Conservation (phyloP, 768 basidiomycete species). For the Leucosporidium scottii region DNA sequence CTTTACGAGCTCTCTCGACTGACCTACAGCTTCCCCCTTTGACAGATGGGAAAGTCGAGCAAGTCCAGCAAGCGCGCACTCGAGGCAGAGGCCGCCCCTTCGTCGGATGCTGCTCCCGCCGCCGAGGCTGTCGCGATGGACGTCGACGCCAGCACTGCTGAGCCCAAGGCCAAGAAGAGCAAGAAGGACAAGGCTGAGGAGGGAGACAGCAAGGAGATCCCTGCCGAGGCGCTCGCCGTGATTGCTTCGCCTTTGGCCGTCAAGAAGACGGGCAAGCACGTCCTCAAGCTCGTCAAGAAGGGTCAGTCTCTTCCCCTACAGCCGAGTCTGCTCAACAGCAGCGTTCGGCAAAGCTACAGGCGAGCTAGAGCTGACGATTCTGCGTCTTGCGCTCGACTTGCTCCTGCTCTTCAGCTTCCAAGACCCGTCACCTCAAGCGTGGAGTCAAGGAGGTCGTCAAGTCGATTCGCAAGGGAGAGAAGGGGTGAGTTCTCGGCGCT, state of each 20-base stretch:
- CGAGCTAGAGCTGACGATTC: neutral
- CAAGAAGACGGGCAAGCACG: constrained; percentile 86
- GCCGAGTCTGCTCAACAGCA: neutral
- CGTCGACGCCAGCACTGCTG: constrained; percentile 30
- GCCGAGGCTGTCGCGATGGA: constrained; percentile 33
- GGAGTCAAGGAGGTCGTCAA: constrained; percentile 99
- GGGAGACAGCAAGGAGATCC: constrained; percentile 60
- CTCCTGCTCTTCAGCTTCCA: constrained; percentile 60
- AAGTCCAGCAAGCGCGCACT: too few relatives aligned
- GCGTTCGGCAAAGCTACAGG: too few relatives aligned
- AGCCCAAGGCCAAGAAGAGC: constrained; percentile 57
- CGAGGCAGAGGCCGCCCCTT: neutral
- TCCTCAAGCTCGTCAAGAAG: constrained; percentile 91
- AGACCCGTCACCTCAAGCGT: constrained; percentile 87
- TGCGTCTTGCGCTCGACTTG: neutral
- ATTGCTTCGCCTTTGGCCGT: constrained; percentile 87
- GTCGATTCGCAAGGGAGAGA: constrained; percentile 92
- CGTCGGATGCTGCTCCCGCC: constrained; percentile 7
- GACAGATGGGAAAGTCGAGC: too few relatives aligned
- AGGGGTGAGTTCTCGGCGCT: constrained; percentile 59
- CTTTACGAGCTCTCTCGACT: too few relatives aligned
- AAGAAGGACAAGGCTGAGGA: constrained; percentile 60
- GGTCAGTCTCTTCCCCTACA: constrained; percentile 45
- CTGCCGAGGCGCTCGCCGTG: constrained; percentile 79
- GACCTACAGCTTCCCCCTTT: too few relatives aligned